Evolutionary conservation across 805 yeast species (phyloP), one percentile per base, ranked within the genome.

Genomic region (Sporopachydermia lactativora): DNA sequence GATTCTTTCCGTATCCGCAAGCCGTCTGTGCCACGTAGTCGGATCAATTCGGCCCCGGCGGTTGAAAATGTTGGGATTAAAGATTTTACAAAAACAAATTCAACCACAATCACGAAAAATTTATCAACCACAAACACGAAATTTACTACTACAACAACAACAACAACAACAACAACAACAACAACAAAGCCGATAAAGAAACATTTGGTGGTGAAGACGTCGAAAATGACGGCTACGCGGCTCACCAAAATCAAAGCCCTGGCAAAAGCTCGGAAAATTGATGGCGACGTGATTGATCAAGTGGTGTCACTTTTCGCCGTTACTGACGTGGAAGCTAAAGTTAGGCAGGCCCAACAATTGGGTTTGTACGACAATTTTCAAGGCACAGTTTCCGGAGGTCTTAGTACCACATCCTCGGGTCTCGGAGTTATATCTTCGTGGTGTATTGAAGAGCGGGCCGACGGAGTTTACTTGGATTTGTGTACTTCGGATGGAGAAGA

Each of bases 211-310:
- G 52, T 55, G 43, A 52, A 52, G 39, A 48, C 55, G 19, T 44
- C 52, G 15, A 39, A 45, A 13, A 49, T 55, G 50, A 51, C 52
- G 5, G 45, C 44, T 3, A 43, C 43, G 15, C 46, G 59, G 19
- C 41, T 46, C 31, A 49, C 41, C 17, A 35, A 45, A 15, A 54
- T 55, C 43, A 45, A 48, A 41, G 36, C 41, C 14, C 49, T 51
- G 38, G 59, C 59, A 11, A 36, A 19, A 6, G 49, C 41, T 15
- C 50, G 53, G 47, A 52, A 50, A n/a, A 47, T 55, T 15, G 51
- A 53, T 31, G 40, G 44, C 15, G 49, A 46, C 6, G 49, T 52
- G 1, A 55, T 55, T 16, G 52, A 48, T 34, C 41, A 50, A 3
- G 54, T 53, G 35, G 45, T 55, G 35, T 39, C 44, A 15, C 45